These are phyloP conservation scores for Withania somnifera DNA, from an alignment of 305 asterid genomes.

Conservation along the genomic window DNA sequence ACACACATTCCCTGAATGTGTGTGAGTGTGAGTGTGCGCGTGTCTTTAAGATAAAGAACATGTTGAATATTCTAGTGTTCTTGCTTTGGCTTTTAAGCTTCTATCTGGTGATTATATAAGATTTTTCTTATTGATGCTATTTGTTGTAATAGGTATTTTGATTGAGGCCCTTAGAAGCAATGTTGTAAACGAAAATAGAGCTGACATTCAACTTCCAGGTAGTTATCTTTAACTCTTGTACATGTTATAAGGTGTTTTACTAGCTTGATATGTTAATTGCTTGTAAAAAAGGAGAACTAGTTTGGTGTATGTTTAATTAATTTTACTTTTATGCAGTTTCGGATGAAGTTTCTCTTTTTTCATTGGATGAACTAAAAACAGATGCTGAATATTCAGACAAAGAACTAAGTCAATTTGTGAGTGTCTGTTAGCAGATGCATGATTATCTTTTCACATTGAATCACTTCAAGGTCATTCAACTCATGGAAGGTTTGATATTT, in stretches of 20 bases:
- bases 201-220: conserved; percentile 68
- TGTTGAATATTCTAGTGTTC: not conserved
- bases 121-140: not conserved
- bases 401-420: conserved; percentile 68
- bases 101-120: conserved; percentile 4
- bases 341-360: conserved; percentile 50
- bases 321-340: conserved; percentile 37
- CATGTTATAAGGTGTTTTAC: not conserved
- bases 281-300: not conserved
- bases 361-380: conserved; percentile 38
- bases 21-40: not conserved
- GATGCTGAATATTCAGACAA: conserved; percentile 52
- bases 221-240: conserved; percentile 16
- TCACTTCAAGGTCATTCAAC: not conserved
- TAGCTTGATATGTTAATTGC: conserved; percentile 2
- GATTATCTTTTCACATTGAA: not conserved
- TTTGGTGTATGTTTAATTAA: not conserved
- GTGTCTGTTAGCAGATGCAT: conserved; percentile 16
- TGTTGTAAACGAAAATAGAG: conserved; percentile 36
- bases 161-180: conserved; percentile 42
- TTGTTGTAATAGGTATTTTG: conserved; percentile 5
- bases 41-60: not conserved
- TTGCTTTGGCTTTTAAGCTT: conserved; percentile 7
- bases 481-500: conserved; percentile 7
- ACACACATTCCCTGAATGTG: too few species aligned